These are phyloP conservation scores for Dalbergia cochinchinensis DNA, from an alignment of 306 rosid species.

Conservation along the genomic window DNA sequence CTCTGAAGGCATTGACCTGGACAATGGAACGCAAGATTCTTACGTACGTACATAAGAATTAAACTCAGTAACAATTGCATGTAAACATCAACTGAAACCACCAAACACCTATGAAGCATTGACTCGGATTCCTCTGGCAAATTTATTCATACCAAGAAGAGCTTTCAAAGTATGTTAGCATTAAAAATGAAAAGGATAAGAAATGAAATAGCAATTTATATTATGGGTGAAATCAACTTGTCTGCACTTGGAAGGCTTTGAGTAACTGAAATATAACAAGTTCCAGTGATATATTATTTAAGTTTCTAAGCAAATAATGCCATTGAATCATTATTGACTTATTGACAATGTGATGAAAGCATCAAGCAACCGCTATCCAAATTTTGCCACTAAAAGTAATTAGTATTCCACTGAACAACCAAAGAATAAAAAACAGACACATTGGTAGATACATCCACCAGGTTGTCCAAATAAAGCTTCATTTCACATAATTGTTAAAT, in stretches of 20 bases:
- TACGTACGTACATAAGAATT: not conserved
- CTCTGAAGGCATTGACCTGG: slow-evolving; percentile 91
- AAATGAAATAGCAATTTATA: not conserved
- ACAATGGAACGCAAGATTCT: slow-evolving; percentile 33
- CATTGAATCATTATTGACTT: not conserved
- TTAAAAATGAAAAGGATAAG: not conserved
- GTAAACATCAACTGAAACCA: slow-evolving; percentile 21
- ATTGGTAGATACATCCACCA: not conserved
- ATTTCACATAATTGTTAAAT: slow-evolving; percentile 11
- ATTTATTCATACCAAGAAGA: not conserved
- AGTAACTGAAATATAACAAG: not conserved
- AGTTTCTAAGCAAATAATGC: not conserved
- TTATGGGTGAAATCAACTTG: not conserved
- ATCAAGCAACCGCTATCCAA: not conserved
- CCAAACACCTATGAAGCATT: slow-evolving; percentile 11
- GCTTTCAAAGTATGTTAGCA: slow-evolving; percentile 2
- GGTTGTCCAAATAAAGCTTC: slow-evolving; percentile 15
- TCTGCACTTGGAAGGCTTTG: not conserved
- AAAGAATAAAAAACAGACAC: not conserved
- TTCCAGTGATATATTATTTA: slow-evolving; percentile 1
- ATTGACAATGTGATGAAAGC: slow-evolving; percentile 4
- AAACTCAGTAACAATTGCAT: slow-evolving; percentile 7
- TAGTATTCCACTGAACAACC: not conserved
- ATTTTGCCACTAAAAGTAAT: not conserved
- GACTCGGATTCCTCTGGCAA: slow-evolving; percentile 27